Evolutionary conservation across 768 basidiomycete genomes (phyloP).

Genomic region (Suillus placidus): DNA sequence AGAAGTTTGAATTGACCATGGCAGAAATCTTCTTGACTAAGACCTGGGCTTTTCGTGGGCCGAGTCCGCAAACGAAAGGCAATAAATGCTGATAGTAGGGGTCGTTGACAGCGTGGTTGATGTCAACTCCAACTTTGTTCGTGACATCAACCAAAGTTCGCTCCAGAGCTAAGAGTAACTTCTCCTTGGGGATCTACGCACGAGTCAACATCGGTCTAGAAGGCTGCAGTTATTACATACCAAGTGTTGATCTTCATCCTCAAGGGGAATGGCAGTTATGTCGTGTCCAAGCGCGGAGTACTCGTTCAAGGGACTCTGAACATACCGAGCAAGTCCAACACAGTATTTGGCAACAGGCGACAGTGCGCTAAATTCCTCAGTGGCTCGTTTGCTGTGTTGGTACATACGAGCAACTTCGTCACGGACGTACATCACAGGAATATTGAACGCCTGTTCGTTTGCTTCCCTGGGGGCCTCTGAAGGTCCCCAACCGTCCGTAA

Average conservation of each 20-base stretch:
- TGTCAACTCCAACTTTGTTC: conserved; percentile 93
- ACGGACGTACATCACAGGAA: conserved; percentile 78
- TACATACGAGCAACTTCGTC: conserved; percentile 95
- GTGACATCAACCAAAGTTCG: conserved; percentile 87
- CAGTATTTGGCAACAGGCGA: conserved; percentile 87
- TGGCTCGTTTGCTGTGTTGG: conserved; percentile 85
- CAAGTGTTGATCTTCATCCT: conserved; percentile 84
- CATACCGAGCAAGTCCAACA: conserved; percentile 89
- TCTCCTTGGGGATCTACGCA: conserved; percentile 81
- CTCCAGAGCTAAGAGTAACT: conserved; percentile 79
- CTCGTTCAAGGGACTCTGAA: conserved; percentile 93
- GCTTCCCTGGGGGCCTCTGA: conserved; percentile 26
- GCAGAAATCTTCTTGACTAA: conserved; percentile 79
- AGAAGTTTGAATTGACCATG: conserved; percentile 52
- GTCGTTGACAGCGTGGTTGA: conserved; percentile 91
- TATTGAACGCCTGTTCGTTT: conserved; percentile 53
- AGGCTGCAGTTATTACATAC: conserved; percentile 43
- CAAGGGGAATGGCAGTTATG: conserved; percentile 80
- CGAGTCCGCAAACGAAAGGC: conserved; percentile 90
- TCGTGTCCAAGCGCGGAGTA: conserved; percentile 88
- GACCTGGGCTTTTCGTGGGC: conserved; percentile 89
- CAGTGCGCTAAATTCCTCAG: conserved; percentile 79
- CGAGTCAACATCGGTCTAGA: conserved; percentile 12
- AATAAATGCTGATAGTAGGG: conserved; percentile 86
- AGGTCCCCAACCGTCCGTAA: conserved; percentile 30